Conservation (phyloP, 2,329 filamentous ascomycete genomes). For the Fusarium sp. region DNA sequence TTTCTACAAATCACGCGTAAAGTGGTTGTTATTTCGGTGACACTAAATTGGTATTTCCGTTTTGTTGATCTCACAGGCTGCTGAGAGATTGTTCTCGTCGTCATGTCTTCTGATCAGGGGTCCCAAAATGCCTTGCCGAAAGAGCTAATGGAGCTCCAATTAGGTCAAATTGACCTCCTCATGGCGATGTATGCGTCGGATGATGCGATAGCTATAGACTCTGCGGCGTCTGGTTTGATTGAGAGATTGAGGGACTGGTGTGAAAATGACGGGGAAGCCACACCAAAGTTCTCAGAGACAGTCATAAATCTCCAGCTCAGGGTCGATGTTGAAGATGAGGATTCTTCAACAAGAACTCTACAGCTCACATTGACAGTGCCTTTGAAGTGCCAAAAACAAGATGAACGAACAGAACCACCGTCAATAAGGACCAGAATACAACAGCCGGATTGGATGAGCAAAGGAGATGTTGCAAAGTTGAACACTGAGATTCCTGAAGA, state of each 20-base stretch:
- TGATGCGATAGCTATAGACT: constrained; percentile 46
- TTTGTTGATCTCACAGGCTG: rapidly evolving
- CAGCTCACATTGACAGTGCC: constrained; percentile 51
- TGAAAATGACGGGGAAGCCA: constrained; percentile 13
- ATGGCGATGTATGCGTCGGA: constrained; percentile 60
- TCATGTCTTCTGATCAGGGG: background rate
- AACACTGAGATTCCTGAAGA: constrained; percentile 52
- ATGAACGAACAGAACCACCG: constrained; percentile 49
- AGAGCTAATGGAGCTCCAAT: constrained; percentile 59
- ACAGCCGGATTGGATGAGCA: constrained; percentile 63
- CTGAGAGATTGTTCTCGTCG: rapidly evolving
- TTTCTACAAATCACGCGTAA: constrained; percentile 8
- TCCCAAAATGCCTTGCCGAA: constrained; percentile 43
- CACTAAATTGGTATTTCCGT: rapidly evolving
- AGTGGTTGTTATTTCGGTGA: background rate
- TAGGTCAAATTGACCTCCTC: constrained; percentile 62
- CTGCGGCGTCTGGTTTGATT: constrained; percentile 23
- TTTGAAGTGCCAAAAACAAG: constrained; percentile 28
- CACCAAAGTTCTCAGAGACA: constrained; percentile 5
- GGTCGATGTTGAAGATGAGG: constrained; percentile 30
- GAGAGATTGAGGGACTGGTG: constrained; percentile 38
- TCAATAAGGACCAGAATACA: constrained; percentile 54
- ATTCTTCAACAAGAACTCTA: constrained; percentile 22
- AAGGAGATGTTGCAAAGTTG: constrained; percentile 54
- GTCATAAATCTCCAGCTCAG: constrained; percentile 42